A percentile compares a stretch with the other conserved stretches of the same genome.
Evolutionary conservation across 495 filamentous ascomycete species (phyloP).

Genomic region (Penicillium roqueforti): DNA sequence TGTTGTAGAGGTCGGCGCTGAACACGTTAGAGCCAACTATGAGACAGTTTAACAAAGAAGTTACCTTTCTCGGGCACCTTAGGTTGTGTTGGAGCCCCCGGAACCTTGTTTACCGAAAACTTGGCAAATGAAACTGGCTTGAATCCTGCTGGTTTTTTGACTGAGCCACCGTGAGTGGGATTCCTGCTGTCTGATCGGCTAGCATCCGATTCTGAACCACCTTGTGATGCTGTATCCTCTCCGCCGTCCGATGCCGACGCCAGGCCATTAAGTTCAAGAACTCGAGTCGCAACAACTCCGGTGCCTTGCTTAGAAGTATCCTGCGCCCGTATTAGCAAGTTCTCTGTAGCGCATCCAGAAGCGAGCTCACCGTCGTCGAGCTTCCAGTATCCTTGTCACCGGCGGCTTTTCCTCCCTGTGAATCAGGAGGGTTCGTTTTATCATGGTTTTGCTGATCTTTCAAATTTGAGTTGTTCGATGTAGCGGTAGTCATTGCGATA

Average conservation of each 20-base stretch:
- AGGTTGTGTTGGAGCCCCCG: conserved; percentile 49
- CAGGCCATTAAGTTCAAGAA: conserved; percentile 44
- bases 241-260: conserved; percentile 41
- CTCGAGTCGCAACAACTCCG: conserved; percentile 37
- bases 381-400: conserved; percentile 30
- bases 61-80: conserved; percentile 58
- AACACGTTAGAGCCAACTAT: not conserved
- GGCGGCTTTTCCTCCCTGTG: conserved; percentile 22
- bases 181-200: conserved; percentile 53
- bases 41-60: not conserved
- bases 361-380: conserved; percentile 30
- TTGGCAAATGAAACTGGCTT: conserved; percentile 95
- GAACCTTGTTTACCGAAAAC: conserved; percentile 48
- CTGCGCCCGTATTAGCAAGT: conserved; percentile 27
- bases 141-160: conserved; percentile 84
- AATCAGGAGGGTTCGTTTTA: conserved; percentile 18
- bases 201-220: conserved; percentile 48
- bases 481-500: conserved; percentile 31
- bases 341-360: not conserved
- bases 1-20: conserved; percentile 41
- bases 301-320: conserved; percentile 33
- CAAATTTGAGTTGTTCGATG: conserved; percentile 25
- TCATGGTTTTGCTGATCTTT: conserved; percentile 27
- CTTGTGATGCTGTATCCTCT: conserved; percentile 44
- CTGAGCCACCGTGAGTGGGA: conserved; percentile 62